Conservation (phyloP, 164 flowering plant genomes). For the Vitis vinifera region DNA sequence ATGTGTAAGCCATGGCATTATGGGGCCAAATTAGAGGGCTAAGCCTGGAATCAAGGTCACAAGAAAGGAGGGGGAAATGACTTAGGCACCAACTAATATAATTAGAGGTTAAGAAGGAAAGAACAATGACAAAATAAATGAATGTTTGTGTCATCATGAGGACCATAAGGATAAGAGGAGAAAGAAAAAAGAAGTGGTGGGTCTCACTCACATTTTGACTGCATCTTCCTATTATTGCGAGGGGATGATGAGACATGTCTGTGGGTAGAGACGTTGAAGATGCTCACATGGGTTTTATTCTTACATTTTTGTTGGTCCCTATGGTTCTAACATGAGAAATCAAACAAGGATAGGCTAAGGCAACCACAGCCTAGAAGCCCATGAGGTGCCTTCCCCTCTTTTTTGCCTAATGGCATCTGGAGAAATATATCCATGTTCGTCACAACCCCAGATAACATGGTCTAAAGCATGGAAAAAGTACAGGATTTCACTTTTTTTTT, state of each 20-base stretch:
- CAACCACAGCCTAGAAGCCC: too few species aligned
- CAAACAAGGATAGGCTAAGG: too few species aligned
- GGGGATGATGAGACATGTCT: slow-evolving; percentile 12
- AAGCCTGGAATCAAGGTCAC: slow-evolving; percentile 10
- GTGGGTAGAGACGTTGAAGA: too few species aligned
- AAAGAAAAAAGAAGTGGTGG: slow-evolving; percentile 8
- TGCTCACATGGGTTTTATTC: too few species aligned
- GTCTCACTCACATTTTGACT: slow-evolving; percentile 6
- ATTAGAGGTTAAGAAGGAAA: slow-evolving; percentile 6
- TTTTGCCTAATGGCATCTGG: too few species aligned
- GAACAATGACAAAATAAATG: slow-evolving; percentile 8
- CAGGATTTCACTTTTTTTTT: too few species aligned
- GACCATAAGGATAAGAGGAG: background rate
- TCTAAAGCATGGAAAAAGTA: too few species aligned
- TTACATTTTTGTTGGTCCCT: too few species aligned
- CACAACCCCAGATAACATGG: too few species aligned
- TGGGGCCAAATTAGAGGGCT: slow-evolving; percentile 5
- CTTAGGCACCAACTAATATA: slow-evolving; percentile 16
- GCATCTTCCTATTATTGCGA: slow-evolving; percentile 3
- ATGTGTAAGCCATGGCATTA: background rate
- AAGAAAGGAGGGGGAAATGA: slow-evolving; percentile 17
- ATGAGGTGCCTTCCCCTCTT: too few species aligned
- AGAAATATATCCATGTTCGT: too few species aligned
- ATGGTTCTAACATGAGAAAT: too few species aligned
- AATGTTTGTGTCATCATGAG: slow-evolving; percentile 15